These are phyloP conservation scores for Cutaneotrichosporon mucoides DNA, from an alignment of 1,284 basidiomycete genomes.

Conservation along the genomic window DNA sequence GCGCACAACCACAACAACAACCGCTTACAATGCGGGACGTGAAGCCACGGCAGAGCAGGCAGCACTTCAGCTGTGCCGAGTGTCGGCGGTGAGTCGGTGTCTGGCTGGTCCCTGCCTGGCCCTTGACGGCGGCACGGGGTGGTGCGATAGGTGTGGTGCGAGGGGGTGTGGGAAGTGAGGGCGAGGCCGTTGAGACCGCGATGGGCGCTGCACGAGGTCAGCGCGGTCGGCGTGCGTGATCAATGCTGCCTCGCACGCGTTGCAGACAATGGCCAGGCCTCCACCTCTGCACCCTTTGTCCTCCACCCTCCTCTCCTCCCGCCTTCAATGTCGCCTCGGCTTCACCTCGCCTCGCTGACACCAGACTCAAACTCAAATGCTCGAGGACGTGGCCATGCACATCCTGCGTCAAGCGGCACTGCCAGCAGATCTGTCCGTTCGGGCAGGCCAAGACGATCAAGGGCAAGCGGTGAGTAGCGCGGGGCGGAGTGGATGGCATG, in stretches of 20 bases:
- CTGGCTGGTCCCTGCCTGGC: background rate
- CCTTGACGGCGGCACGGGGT: too few species aligned
- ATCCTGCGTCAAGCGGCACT: constrained; percentile 32
- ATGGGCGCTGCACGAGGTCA: too few species aligned
- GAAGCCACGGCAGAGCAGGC: constrained; percentile 2
- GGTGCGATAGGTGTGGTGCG: too few species aligned
- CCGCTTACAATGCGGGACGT: constrained; percentile 3
- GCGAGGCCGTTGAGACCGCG: too few species aligned
- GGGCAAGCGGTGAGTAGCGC: constrained; percentile 37
- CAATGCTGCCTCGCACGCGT: too few species aligned
- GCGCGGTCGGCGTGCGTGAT: too few species aligned
- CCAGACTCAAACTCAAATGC: constrained; percentile 21
- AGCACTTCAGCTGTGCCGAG: constrained; percentile 19
- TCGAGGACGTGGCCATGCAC: constrained; percentile 21
- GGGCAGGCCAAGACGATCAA: constrained; percentile 26
- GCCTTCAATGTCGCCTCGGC: background rate
- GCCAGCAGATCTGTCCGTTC: constrained; percentile 14
- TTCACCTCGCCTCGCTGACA: background rate
- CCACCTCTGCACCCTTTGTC: background rate
- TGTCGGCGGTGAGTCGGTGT: constrained; percentile 16
- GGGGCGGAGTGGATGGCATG: background rate
- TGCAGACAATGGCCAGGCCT: too few species aligned
- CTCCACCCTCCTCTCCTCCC: background rate
- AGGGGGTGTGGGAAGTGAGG: too few species aligned
- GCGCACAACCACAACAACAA: background rate